A percentile compares a stretch with the other conserved stretches of the same genome.
Evolutionary conservation across 805 yeast species (phyloP).

Genomic region (Metschnikowia colocasiae): DNA sequence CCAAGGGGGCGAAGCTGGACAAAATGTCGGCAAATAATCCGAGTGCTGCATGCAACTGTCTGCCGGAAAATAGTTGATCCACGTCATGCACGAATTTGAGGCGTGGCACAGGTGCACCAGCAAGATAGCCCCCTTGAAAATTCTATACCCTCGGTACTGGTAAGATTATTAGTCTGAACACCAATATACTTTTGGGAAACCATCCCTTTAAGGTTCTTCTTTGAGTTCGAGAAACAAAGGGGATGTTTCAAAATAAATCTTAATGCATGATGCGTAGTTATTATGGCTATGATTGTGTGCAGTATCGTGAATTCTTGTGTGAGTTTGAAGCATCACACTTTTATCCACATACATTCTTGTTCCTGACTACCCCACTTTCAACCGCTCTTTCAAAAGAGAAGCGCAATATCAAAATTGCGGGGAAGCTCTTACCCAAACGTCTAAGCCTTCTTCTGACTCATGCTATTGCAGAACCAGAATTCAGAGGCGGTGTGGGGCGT

Average conservation of each 20-base stretch:
- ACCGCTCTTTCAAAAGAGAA: not conserved
- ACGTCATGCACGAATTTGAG: slow-evolving; percentile 1
- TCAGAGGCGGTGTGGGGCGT: not conserved
- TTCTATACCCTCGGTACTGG: too few relatives aligned
- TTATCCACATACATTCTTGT: not conserved
- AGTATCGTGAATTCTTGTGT: not conserved
- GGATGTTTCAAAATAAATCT: not conserved
- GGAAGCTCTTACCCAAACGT: not conserved
- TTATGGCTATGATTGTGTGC: not conserved
- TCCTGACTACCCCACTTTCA: not conserved
- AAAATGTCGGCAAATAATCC: slow-evolving; percentile 1
- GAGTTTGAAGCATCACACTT: not conserved
- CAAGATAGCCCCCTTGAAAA: too few relatives aligned
- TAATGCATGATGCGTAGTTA: not conserved
- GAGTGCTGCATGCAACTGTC: not conserved
- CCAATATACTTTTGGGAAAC: too few relatives aligned
- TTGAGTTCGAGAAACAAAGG: too few relatives aligned
- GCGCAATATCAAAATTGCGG: too few relatives aligned
- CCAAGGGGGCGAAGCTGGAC: not conserved
- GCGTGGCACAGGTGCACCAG: too few relatives aligned
- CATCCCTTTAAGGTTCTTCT: not conserved
- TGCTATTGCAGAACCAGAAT: not conserved
- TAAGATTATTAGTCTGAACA: too few relatives aligned
- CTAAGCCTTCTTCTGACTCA: not conserved
- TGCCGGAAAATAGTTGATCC: slow-evolving; percentile 5